Conservation (phyloP, 495 filamentous ascomycete genomes). For the Lasiosphaeria ovina region DNA sequence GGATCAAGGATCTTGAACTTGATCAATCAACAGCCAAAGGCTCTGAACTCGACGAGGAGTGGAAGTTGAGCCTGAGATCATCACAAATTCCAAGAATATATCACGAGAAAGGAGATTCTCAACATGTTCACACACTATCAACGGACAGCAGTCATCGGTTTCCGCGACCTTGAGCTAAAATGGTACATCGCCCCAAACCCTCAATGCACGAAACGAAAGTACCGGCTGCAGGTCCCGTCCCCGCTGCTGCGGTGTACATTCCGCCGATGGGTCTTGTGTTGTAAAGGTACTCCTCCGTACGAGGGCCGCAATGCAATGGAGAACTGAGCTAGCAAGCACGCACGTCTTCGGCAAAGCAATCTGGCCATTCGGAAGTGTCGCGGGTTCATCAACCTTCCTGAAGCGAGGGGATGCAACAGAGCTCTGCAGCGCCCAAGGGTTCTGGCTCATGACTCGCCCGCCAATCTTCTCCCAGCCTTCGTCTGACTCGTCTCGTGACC, state of each 20-base stretch:
- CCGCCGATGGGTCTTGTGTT: not conserved
- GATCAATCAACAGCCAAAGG: conserved; percentile 15
- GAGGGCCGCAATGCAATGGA: not conserved
- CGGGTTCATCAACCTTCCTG: conserved; percentile 1
- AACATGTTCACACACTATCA: not conserved
- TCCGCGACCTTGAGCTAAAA: not conserved
- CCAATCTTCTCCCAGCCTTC: too few relatives aligned
- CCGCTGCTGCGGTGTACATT: not conserved
- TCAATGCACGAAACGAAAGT: not conserved
- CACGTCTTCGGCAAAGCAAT: not conserved
- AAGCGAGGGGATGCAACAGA: conserved; percentile 4
- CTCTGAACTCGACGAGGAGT: conserved; percentile 3
- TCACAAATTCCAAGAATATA: conserved; percentile 15
- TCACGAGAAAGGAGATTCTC: conserved; percentile 3
- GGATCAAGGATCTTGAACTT: conserved; percentile 15
- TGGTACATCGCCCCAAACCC: not conserved
- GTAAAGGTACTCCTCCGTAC: not conserved
- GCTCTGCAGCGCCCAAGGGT: not conserved
- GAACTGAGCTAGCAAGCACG: not conserved
- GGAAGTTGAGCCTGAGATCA: conserved; percentile 13
- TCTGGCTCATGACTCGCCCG: too few relatives aligned
- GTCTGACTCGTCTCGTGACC: conserved; percentile 6
- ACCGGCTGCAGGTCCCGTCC: conserved; percentile 1
- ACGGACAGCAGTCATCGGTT: not conserved
- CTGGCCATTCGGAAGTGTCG: conserved; percentile 8